Percentiles rank a stretch among this genome's conserved stretches.
Conservation (phyloP, 2,329 filamentous ascomycete species). For the Pestalotiopsis sp. region DNA sequence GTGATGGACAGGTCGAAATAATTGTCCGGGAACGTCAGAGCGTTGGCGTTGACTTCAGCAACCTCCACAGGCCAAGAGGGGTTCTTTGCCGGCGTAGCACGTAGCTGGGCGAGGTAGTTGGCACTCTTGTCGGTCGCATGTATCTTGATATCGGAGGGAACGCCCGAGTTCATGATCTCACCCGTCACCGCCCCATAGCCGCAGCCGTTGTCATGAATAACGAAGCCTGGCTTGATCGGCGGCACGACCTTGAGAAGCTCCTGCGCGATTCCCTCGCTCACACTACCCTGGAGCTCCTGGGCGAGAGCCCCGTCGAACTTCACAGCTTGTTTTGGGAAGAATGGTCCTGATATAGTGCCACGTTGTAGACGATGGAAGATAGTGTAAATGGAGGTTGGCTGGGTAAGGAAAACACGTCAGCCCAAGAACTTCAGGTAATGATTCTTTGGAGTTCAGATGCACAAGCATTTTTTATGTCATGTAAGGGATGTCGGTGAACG, state of each 20-base stretch:
- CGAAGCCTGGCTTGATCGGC: slow-evolving; percentile 6
- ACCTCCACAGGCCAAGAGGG: slow-evolving; percentile 17
- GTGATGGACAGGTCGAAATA: slow-evolving; percentile 18
- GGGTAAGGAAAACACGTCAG: not conserved
- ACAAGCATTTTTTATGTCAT: not conserved
- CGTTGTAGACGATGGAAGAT: not conserved
- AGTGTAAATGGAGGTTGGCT: not conserved
- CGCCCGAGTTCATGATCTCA: slow-evolving; percentile 16
- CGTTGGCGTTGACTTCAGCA: slow-evolving; percentile 14
- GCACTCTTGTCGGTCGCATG: slow-evolving; percentile 16
- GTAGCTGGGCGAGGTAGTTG: slow-evolving; percentile 12
- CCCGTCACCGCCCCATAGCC: slow-evolving; percentile 18
- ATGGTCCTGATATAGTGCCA: slow-evolving; percentile 1
- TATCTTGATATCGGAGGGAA: slow-evolving; percentile 14
- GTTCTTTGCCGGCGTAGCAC: slow-evolving; percentile 7
- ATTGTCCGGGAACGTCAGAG: slow-evolving; percentile 16
- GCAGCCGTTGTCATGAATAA: slow-evolving; percentile 20
- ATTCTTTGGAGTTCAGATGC: not conserved
- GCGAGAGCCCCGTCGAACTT: slow-evolving; percentile 17
- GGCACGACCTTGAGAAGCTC: slow-evolving; percentile 15
- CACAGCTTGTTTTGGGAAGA: slow-evolving; percentile 11
- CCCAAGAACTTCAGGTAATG: not conserved
- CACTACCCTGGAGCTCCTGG: slow-evolving; percentile 18
- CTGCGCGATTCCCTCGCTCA: slow-evolving; percentile 17
- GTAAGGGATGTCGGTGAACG: not conserved